Evolutionary conservation across 139 green algal species (phyloP), one percentile per base, ranked within the genome.

Genomic region (Haematococcus lacustris): DNA sequence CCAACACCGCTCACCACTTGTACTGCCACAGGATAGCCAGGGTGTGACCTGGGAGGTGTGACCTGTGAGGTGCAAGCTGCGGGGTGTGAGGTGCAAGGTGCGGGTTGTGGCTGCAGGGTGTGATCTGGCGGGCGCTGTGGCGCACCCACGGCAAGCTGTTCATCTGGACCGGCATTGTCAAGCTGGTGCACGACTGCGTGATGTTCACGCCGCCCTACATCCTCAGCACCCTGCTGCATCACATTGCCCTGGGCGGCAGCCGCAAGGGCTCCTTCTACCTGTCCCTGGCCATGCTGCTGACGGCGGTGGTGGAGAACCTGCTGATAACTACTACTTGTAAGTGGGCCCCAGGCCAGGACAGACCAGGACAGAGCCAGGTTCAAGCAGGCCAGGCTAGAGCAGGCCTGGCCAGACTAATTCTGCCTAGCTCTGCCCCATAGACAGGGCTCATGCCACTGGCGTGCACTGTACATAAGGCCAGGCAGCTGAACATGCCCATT

Each of bases 321-420:
- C 78, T 73, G 3, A 74, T 94, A 97, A 97, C 65, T 71, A 70
- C n/a, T 96, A 95, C 83, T 96, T 95, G 80, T 74, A 26, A 67
- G 53, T 57, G 30, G 21, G 13, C 21, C 47, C 13, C 21, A 57
- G 13, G 21, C 13, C 13, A 21, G 47, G 21, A 21, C 17, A 57
- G 21, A 57, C 17, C 47, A 57, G 21, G 47, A 57, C 13, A 57
- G 47, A n/a, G 47, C 47, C 21, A 57, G 13, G 13, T 57, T 57
- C 13, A n/a, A 13, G 21, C 47, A 57, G 21, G 21, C 47, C 13
- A 13, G 13, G 47, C 17, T 21, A 57, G 47, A 57, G 47, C 47
- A n/a, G 47, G 17, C 21, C 13, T 57, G 13, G 13, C 47, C 13
- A 57, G 17, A 57, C 66, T 23, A 51, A 2, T n/a, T n/a, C n/a